Evolutionary conservation across 2,329 filamentous ascomycete species (phyloP), one percentile per base, ranked within the genome.

Genomic region (Dothiorella sarmentorum): DNA sequence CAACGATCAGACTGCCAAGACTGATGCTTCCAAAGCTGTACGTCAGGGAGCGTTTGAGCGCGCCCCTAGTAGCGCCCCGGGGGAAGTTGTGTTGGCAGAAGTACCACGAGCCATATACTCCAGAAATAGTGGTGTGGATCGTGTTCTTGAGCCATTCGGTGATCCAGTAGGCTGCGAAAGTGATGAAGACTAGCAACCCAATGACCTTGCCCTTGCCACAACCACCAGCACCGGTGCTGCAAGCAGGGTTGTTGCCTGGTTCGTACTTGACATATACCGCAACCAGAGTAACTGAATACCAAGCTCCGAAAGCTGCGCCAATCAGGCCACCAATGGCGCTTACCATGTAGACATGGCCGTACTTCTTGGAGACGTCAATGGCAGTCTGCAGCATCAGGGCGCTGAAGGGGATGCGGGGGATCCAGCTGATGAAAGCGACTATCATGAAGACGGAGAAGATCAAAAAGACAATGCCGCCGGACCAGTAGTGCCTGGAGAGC

Each of bases 161-260:
- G 63, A 96, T 86, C 93, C 93, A 97, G 76, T 95, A 97, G 75
- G 87, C 90, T 56, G 91, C 87, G 67, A 97, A 97, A 0, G 91
- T 96, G 64, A 91, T 83, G 71, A 95, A 97, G 17, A 88, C 89
- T 4, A 96, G 78, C 27, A 97, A 76, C 0, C 92, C 92, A 61
- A 91, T 92, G 43, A 97, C 89, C 63, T 87, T 93, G 53, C 79
- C 90, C 5, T 78, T 80, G 61, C 88, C 86, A 66, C 92, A 97
- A 5, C 82, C 80, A 3, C 85, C 85, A 2, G 74, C 82, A 11
- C 76, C 74, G 4, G 75, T 73, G 33, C 66, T 70, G 63, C 85
- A 87, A 3, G 82, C 74, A 22, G 83, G 78, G 65, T 86, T 86
- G 47, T 73, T 74, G 5, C 78, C 77, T 0, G 91, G 91, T 63